Conservation (phyloP, 2,329 filamentous ascomycete species). For the Trichoderma arundinaceum region DNA sequence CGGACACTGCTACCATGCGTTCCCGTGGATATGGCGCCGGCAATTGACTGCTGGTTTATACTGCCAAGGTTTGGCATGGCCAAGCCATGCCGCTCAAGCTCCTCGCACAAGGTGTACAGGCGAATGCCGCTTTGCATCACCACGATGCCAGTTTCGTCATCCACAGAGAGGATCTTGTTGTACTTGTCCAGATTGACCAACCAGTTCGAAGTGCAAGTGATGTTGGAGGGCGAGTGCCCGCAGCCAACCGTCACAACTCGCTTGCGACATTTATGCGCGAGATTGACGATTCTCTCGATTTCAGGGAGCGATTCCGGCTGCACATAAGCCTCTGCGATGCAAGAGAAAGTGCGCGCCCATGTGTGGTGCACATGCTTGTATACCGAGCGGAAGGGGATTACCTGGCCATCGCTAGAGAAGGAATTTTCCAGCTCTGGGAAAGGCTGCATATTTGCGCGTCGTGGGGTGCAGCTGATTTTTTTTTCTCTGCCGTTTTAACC, state of each 20-base stretch:
- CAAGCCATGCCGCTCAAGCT: slow-evolving; percentile 75
- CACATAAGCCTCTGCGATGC: slow-evolving; percentile 87
- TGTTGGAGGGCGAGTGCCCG: slow-evolving; percentile 87
- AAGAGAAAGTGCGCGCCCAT: slow-evolving; percentile 93
- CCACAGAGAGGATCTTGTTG: slow-evolving; percentile 72
- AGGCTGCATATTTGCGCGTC: slow-evolving; percentile 45
- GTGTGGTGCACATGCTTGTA: slow-evolving; percentile 80
- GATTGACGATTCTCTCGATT: slow-evolving; percentile 79
- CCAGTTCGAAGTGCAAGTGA: slow-evolving; percentile 95
- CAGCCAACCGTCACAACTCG: slow-evolving; percentile 87
- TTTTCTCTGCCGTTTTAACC: slow-evolving; percentile 1
- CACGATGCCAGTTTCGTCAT: slow-evolving; percentile 68
- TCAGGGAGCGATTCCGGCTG: slow-evolving; percentile 80
- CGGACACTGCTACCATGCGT: slow-evolving; percentile 87
- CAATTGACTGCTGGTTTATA: slow-evolving; percentile 93
- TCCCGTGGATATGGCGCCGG: slow-evolving; percentile 88
- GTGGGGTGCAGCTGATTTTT: slow-evolving; percentile 1
- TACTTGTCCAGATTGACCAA: slow-evolving; percentile 90
- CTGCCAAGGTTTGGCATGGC: slow-evolving; percentile 92
- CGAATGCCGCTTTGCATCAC: slow-evolving; percentile 89
- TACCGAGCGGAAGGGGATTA: slow-evolving; percentile 76
- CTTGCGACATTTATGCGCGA: slow-evolving; percentile 80
- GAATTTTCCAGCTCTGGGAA: slow-evolving; percentile 43
- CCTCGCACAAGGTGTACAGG: slow-evolving; percentile 72
- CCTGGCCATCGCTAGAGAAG: slow-evolving; percentile 38